phyloP scores from a whole-genome alignment of 2,329 filamentous ascomycete species.

The Sclerotinia nivalis region DNA sequence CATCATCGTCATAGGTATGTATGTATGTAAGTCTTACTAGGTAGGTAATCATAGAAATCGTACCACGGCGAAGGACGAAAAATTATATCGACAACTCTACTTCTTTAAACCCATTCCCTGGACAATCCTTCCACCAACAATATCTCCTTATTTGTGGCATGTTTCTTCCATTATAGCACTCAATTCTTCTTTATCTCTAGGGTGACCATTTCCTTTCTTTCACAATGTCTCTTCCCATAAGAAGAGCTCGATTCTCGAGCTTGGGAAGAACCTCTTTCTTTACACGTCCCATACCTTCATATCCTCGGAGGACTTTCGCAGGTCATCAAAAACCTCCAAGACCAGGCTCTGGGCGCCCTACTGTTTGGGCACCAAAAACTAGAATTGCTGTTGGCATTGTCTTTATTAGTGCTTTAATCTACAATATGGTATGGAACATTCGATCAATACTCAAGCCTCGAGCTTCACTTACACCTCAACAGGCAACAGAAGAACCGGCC shows the following conservation, averaged over 20 bases:
- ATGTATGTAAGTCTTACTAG: no score
- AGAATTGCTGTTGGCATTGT: conserved; percentile 51
- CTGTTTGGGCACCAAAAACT: conserved; percentile 49
- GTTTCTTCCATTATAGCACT: conserved; percentile 32
- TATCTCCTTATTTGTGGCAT: conserved; percentile 35
- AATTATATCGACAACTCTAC: background rate
- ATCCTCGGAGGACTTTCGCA: conserved; percentile 34
- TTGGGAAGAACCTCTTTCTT: conserved; percentile 19
- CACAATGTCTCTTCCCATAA: conserved; percentile 35
- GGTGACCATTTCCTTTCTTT: conserved; percentile 22
- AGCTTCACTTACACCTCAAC: conserved; percentile 30
- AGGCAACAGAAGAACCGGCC: conserved; percentile 41
- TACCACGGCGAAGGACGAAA: conserved; percentile 16
- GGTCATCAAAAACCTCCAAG: conserved; percentile 29
- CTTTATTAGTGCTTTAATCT: conserved; percentile 50
- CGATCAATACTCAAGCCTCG: conserved; percentile 15
- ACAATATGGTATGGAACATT: conserved; percentile 49
- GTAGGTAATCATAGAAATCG: conserved; percentile 14
- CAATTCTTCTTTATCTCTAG: conserved; percentile 20
- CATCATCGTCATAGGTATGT: conserved; percentile 13
- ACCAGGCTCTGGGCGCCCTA: conserved; percentile 19
- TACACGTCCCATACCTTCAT: conserved; percentile 17
- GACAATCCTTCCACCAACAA: background rate
- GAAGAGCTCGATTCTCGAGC: conserved; percentile 24
- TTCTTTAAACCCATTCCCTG: background rate